Base-by-base conservation (phyloP, 1,139 yeast species). In the Candida sanyaensis region DNA sequence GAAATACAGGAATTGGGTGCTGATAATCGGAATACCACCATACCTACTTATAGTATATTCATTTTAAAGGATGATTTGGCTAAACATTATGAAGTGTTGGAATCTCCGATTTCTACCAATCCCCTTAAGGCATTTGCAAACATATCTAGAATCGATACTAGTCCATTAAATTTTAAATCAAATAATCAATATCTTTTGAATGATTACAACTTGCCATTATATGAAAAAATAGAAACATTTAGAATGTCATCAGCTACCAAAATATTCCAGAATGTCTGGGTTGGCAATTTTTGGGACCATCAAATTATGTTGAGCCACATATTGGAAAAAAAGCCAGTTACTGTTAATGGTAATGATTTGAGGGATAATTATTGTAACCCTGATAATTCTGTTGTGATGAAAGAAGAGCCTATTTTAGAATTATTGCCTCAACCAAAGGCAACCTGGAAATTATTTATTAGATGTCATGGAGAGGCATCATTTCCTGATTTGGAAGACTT, bases 221-320 rank as follows among this genome's bases (percentile, higher is more conserved):
- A 87, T 57, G 98, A 92, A 62, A 83, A 88, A 51, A 73, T 88
- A 9, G 97, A 91, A 64, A 86, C 91, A 51, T 75, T 90, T 3
- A 81, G 81, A 60, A 88, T 92, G 93, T 86, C 97, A 0, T 75
- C 89, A 2, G 96, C 96, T 0, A 80, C 95, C 0, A 75, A 72
- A 13, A 69, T 88, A 2, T 65, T 69, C 12, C 65, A 70, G 1
- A 74, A 80, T 41, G 80, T 91, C 4, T 92, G 92, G 92, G 75
- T 86, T 42, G 98, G 98, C 1, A 92, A 91, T 59, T 71, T 82
- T 1, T 73, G 78, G 79, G 80, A 76, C 55, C 68, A 67, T 53
- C 76, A 74, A 51, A 63, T 67, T 11, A 67, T 69, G 69, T 50
- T 68, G 49, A 62, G 62, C 13, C 60, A 65, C 45, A 58, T 70